Conservation (phyloP, 257 asterid species). For the Rauvolfia tetraphylla region DNA sequence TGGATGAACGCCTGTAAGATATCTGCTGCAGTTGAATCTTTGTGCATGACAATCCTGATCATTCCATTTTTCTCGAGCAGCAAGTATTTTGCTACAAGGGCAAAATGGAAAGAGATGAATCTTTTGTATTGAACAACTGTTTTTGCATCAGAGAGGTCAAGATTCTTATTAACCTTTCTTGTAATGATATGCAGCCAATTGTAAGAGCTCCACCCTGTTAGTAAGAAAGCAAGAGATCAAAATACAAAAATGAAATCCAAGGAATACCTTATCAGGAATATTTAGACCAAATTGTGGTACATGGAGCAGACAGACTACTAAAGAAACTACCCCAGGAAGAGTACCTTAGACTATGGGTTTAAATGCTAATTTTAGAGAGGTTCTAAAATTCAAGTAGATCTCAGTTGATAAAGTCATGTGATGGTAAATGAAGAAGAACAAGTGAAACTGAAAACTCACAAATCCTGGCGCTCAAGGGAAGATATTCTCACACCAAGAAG, state of each 20-base stretch:
- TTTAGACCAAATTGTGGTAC: neutral
- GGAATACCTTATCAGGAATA: neutral
- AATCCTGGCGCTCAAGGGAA: constrained; percentile 48
- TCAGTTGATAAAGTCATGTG: too few relatives aligned
- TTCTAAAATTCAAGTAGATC: too few relatives aligned
- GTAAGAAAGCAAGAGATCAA: constrained; percentile 24
- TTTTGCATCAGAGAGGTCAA: constrained; percentile 7
- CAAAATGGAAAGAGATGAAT: constrained; percentile 14
- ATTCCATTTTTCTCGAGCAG: constrained; percentile 43
- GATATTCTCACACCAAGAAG: constrained; percentile 67
- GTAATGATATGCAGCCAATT: constrained; percentile 58
- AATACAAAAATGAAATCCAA: neutral
- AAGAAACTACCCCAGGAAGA: neutral
- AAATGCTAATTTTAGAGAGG: too few relatives aligned
- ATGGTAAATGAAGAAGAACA: neutral
- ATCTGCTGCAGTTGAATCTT: constrained; percentile 70
- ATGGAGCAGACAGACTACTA: neutral
- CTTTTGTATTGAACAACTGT: neutral
- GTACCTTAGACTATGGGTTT: neutral
- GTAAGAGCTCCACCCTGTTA: constrained; percentile 58
- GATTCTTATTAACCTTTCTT: constrained; percentile 48
- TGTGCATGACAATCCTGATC: constrained; percentile 57
- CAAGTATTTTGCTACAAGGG: constrained; percentile 58
- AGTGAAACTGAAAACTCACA: constrained; percentile 56
- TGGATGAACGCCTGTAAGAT: constrained; percentile 68